Conservation (phyloP, 257 asterid genomes). For the Datura wrightii region DNA sequence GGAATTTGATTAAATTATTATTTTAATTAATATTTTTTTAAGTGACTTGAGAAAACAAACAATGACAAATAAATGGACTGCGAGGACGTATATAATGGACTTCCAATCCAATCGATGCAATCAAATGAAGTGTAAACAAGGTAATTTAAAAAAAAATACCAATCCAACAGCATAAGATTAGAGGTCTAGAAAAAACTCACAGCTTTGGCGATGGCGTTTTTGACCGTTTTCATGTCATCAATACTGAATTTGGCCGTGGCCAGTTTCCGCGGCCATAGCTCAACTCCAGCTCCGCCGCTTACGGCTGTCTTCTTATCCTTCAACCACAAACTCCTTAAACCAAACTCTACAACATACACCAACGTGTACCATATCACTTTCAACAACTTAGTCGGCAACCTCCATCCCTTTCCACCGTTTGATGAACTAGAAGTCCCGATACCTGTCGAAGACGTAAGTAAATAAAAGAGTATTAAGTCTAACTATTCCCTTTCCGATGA, state of each 20-base stretch:
- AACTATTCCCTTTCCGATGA: fast-evolving
- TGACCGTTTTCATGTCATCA: constrained; percentile 50
- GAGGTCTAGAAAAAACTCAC: constrained; percentile 27
- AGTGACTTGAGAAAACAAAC: no score
- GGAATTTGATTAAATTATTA: no score
- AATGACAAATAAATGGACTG: no score
- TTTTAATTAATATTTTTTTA: no score
- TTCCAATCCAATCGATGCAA: no score
- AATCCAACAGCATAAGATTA: no score
- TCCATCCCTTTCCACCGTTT: constrained; percentile 35
- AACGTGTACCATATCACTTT: constrained; percentile 46
- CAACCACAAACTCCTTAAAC: constrained; percentile 47
- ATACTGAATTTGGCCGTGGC: constrained; percentile 49
- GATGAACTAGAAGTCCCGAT: constrained; percentile 36
- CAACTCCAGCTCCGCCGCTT: constrained; percentile 56
- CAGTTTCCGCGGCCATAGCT: constrained; percentile 57
- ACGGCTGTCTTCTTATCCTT: constrained; percentile 46
- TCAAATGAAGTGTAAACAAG: no score
- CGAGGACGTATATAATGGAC: no score
- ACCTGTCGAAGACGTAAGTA: background rate
- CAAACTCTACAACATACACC: constrained; percentile 41
- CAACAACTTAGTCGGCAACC: constrained; percentile 38
- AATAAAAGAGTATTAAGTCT: background rate
- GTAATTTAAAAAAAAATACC: no score
- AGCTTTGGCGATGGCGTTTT: constrained; percentile 38